A percentile compares a stretch with the other conserved stretches of the same genome.
Conservation (phyloP, 2,329 filamentous ascomycete genomes). For the Aspergillus sp. region DNA sequence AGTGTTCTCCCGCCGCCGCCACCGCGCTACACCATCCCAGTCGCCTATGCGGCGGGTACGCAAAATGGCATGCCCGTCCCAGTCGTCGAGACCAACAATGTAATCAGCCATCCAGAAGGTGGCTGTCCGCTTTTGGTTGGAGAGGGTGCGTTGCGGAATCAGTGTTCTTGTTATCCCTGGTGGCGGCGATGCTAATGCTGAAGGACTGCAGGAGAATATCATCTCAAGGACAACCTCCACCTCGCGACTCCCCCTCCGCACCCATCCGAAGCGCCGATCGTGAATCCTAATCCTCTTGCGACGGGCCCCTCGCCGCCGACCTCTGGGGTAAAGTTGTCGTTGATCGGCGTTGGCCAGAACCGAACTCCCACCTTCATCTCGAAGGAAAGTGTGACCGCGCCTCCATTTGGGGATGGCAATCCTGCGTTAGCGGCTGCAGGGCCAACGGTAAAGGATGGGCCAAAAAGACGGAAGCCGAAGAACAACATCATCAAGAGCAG, state of each 20-base stretch:
- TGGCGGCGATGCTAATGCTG: conserved; percentile 13
- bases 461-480: conserved; percentile 85
- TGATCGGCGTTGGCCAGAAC: conserved; percentile 59
- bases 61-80: conserved; percentile 59
- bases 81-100: conserved; percentile 91
- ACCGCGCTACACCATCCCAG: conserved; percentile 67
- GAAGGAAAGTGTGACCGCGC: conserved; percentile 38
- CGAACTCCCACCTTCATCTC: conserved; percentile 37
- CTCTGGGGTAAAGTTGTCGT: conserved; percentile 71
- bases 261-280: conserved; percentile 78
- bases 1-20: conserved; percentile 79
- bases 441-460: conserved; percentile 54
- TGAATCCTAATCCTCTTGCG: conserved; percentile 83
- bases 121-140: conserved; percentile 88
- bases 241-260: conserved; percentile 92
- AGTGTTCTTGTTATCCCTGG: neutral
- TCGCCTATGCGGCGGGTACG: conserved; percentile 63
- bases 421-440: conserved; percentile 56
- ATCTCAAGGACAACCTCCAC: conserved; percentile 80
- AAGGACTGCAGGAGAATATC: conserved; percentile 63
- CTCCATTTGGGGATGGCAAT: conserved; percentile 81
- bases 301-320: conserved; percentile 78
- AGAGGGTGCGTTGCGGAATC: conserved; percentile 55
- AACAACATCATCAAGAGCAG: conserved; percentile 98
- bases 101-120: conserved; percentile 66